phyloP scores from a whole-genome alignment of 1,284 basidiomycete species.

The Psilocybe mexicana region DNA sequence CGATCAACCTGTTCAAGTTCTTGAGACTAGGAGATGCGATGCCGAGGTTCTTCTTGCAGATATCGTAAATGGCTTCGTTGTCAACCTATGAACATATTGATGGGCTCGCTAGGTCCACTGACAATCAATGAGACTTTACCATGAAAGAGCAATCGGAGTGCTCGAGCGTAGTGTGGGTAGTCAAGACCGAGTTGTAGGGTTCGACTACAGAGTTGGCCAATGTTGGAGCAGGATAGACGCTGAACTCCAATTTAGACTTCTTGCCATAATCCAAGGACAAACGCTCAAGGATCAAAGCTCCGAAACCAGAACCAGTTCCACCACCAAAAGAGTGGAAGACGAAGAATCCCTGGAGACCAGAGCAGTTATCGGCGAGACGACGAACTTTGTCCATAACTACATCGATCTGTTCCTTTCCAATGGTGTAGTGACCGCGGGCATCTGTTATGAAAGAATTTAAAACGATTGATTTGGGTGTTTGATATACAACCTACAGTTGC shows the following conservation, averaged over 20 bases:
- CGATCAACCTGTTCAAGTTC: constrained; percentile 96
- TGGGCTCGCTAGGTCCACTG: constrained; percentile 2
- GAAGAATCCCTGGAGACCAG: constrained; percentile 98
- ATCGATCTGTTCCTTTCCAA: constrained; percentile 94
- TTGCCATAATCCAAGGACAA: constrained; percentile 98
- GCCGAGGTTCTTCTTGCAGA: constrained; percentile 95
- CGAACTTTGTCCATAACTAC: constrained; percentile 96
- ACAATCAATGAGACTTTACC: constrained; percentile 44
- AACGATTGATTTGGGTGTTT: constrained; percentile 12
- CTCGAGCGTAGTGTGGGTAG: constrained; percentile 98
- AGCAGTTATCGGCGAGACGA: constrained; percentile 96
- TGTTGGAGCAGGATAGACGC: constrained; percentile 94
- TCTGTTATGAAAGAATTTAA: constrained; percentile 49
- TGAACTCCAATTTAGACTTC: constrained; percentile 99
- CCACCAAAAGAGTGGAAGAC: constrained; percentile 99
- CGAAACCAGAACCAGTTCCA: constrained; percentile 99
- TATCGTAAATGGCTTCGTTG: constrained; percentile 98
- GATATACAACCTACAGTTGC: constrained; percentile 78
- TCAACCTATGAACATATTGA: constrained; percentile 64
- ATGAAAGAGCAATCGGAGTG: constrained; percentile 99
- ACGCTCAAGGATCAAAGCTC: constrained; percentile 94
- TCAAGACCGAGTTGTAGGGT: constrained; percentile 98
- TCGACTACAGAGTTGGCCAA: constrained; percentile 97
- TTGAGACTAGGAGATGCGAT: constrained; percentile 88
- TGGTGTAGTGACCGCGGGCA: constrained; percentile 97